Base-by-base conservation (phyloP, 768 basidiomycete genomes). In the Boletus tylopilopsis region DNA sequence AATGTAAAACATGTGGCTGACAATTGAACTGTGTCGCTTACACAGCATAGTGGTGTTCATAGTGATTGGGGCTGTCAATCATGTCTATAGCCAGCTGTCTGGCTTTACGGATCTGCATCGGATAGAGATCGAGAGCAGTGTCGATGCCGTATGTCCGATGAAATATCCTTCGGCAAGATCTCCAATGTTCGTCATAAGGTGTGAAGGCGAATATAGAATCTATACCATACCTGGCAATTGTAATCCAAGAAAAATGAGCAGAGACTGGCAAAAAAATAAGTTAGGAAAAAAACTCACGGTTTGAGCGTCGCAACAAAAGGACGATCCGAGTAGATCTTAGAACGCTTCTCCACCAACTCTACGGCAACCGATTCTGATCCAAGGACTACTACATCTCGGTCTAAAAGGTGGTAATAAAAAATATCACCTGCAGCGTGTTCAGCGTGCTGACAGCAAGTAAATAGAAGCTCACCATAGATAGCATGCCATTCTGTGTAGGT, bases 181-280 rank as follows among this genome's bases (percentile, higher is more conserved):
- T 22, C 53, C 49, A 54, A 24, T 27, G 33, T 5, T 55, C 42
- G 3, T 44, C 53, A 6, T 56, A 56, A 5, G 34, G 53, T 6
- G 42, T 42, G 18, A 50, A 50, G 6, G 10, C 40, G 18, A 56
- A 55, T 1, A 40, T 13, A 11, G n/a, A 55, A 2, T 54, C 37
- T 3, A 38, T n/a, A 5, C 55, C 55, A 50, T 33, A 55, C 12
- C 55, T 57, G n/a, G n/a, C n/a, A n/a, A n/a, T n/a, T n/a, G n/a
- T n/a, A n/a, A n/a, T n/a, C n/a, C n/a, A n/a, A n/a, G n/a, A n/a
- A n/a, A n/a, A n/a, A n/a, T n/a, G 18, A 45, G 24, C 5, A 23
- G 24, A 22, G 23, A 25, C n/a, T 5, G 25, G 9, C n/a, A 18
- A 15, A 34, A 1, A 12, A 4, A 8, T 15, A 7, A 18, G 12